Evolutionary conservation across 2,329 filamentous ascomycete species (phyloP).

Genomic region (Sporothrix sp.): DNA sequence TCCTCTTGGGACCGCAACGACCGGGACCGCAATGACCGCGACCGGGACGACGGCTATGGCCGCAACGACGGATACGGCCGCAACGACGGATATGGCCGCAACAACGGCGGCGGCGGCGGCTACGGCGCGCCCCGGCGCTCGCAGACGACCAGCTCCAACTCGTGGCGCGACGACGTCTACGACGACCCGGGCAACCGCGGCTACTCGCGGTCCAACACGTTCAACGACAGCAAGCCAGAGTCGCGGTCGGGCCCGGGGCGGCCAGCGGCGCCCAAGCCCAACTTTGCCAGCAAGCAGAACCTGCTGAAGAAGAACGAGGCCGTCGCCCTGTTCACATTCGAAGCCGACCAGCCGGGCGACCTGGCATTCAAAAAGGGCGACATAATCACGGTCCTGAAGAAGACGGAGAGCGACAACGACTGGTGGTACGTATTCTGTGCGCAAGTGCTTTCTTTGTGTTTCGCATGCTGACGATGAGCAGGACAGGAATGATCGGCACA

Average conservation of each 20-base stretch:
- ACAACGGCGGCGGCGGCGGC: conserved; percentile 45
- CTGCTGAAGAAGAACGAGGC: conserved; percentile 65
- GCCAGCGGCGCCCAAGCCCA: conserved; percentile 82
- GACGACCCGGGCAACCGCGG: conserved; percentile 39
- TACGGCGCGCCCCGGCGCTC: conserved; percentile 45
- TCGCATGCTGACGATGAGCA: conserved; percentile 24
- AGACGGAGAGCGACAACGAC: conserved; percentile 86
- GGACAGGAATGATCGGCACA: conserved; percentile 81
- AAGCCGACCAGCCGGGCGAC: conserved; percentile 86
- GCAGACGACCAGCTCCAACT: conserved; percentile 31
- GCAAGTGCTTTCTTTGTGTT: conserved; percentile 31
- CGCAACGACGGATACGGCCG: conserved; percentile 28
- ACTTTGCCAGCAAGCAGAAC: conserved; percentile 55
- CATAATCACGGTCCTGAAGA: conserved; percentile 86
- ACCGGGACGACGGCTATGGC: conserved; percentile 36
- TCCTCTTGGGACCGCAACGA: background rate
- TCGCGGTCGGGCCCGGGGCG: conserved; percentile 53
- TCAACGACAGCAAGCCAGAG: conserved; percentile 32
- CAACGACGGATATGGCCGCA: conserved; percentile 25
- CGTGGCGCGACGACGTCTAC: conserved; percentile 66
- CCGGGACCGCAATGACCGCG: conserved; percentile 30
- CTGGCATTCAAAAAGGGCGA: conserved; percentile 96
- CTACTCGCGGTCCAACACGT: conserved; percentile 42
- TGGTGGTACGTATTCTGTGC: conserved; percentile 61
- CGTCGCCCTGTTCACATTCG: conserved; percentile 85